Percentiles rank a stretch among this genome's conserved stretches.
Conservation (phyloP, 441 rosid genomes). For the Corymbia calophylla region DNA sequence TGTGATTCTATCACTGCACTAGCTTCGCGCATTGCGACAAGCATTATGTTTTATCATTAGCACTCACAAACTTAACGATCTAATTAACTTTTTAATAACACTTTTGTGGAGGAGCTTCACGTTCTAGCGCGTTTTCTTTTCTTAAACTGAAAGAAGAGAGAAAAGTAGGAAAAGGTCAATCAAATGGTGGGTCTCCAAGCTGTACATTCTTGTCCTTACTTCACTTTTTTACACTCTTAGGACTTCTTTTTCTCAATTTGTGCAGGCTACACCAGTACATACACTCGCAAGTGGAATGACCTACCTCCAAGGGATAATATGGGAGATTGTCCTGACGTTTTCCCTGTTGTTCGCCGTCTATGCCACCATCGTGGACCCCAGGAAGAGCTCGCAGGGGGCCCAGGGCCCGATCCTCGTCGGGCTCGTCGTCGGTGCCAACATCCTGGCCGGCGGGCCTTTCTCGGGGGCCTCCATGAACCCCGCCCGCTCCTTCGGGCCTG, state of each 20-base stretch:
- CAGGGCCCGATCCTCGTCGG: slow-evolving; percentile 69
- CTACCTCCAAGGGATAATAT: slow-evolving; percentile 52
- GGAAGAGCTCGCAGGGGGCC: slow-evolving; percentile 64
- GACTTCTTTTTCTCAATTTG: neutral
- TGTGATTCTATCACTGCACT: neutral
- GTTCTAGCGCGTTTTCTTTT: neutral
- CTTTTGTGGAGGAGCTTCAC: neutral
- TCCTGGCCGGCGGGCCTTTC: slow-evolving; percentile 79
- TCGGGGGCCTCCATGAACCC: slow-evolving; percentile 96
- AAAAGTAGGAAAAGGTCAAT: neutral
- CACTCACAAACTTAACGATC: neutral
- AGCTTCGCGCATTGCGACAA: neutral
- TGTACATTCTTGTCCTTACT: neutral
- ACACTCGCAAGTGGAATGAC: slow-evolving; percentile 61
- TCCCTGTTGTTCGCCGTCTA: slow-evolving; percentile 76
- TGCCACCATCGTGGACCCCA: slow-evolving; percentile 84
- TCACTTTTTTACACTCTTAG: neutral
- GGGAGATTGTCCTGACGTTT: slow-evolving; percentile 79
- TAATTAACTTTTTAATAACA: neutral
- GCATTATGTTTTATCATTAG: neutral
- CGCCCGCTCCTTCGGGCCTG: slow-evolving; percentile 83
- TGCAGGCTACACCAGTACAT: slow-evolving; percentile 52
- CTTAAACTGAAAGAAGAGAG: neutral
- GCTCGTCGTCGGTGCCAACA: slow-evolving; percentile 75
- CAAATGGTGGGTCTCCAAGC: neutral